Evolutionary conservation across 345 rosid species (phyloP), one percentile per base, ranked within the genome.

Genomic region (Hevea brasiliensis): DNA sequence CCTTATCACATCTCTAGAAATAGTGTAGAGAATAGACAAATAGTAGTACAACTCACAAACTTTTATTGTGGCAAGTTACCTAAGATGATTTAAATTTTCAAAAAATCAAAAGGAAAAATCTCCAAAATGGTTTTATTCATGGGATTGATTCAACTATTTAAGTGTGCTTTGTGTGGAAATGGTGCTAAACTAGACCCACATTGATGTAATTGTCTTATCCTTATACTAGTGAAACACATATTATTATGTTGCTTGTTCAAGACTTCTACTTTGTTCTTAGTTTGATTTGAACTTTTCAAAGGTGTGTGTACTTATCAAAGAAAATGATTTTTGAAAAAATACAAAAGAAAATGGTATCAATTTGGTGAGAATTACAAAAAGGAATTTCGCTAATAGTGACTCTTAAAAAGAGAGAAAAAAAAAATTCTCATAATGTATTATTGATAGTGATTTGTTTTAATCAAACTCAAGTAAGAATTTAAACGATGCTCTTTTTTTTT

Each of bases 351-450:
- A 67, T 67, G 73, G 66, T 41, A 82, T 82, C 77, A 57, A 10
- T 26, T 81, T 76, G 6, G 68, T 59, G 70, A 56, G 79, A 77
- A 80, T 77, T 81, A 76, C 72, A 20, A 73, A 63, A 65, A 75
- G 69, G 76, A 75, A 72, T 77, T 75, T 70, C 74, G 40, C 35
- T 11, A 65, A 71, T 74, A 71, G 74, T 67, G 61, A 68, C 64
- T 26, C 67, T 48, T 51, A 59, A 69, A 8, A 55, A 50, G 20
- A n/a, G n/a, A n/a, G n/a, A n/a, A n/a, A n/a, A n/a, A n/a, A 53
- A 78, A 61, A 59, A 37, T 26, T 29, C 42, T 32, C 64, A 61
- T 17, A 9, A 10, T n/a, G n/a, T n/a, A n/a, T n/a, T n/a, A n/a
- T n/a, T n/a, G n/a, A n/a, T n/a, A 54, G 13, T 55, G 47, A 64